These are phyloP conservation scores for Pseudozyma hubeiensis DNA, from an alignment of 1,284 basidiomycete genomes.

Conservation along the genomic window DNA sequence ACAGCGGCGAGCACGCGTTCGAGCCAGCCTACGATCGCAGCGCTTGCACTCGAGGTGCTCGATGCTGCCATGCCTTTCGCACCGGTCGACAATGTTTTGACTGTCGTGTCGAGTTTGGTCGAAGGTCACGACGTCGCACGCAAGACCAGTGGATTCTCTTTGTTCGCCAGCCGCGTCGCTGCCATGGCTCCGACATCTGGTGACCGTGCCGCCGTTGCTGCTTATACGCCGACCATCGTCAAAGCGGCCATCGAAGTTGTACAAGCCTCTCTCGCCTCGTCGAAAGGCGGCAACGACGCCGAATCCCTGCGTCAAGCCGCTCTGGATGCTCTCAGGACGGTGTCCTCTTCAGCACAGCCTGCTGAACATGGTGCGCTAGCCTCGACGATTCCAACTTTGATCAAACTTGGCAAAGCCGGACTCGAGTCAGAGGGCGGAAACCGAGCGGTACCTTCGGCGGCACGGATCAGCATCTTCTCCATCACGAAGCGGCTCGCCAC, in stretches of 20 bases:
- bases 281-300: conserved; percentile 23
- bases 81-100: conserved; percentile 46
- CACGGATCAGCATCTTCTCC: conserved; percentile 50
- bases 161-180: conserved; percentile 50
- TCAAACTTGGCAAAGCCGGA: conserved; percentile 43
- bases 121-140: conserved; percentile 26
- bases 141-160: conserved; percentile 48
- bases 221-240: conserved; percentile 44
- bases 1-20: conserved; percentile 19
- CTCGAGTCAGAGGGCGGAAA: conserved; percentile 21
- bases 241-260: conserved; percentile 41
- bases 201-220: conserved; percentile 36
- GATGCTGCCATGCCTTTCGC: conserved; percentile 52
- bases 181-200: conserved; percentile 24
- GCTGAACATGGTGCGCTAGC: conserved; percentile 45
- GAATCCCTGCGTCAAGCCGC: conserved; percentile 43
- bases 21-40: conserved; percentile 22
- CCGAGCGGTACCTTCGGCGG: conserved; percentile 19
- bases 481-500: conserved; percentile 49
- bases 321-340: conserved; percentile 50
- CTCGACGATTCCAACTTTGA: conserved; percentile 42
- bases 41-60: conserved; percentile 43
- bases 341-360: conserved; percentile 27
- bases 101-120: conserved; percentile 46
- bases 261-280: conserved; percentile 19